These are phyloP conservation scores for Wickerhamiella australiensis DNA, from an alignment of 805 yeast genomes.

Conservation along the genomic window DNA sequence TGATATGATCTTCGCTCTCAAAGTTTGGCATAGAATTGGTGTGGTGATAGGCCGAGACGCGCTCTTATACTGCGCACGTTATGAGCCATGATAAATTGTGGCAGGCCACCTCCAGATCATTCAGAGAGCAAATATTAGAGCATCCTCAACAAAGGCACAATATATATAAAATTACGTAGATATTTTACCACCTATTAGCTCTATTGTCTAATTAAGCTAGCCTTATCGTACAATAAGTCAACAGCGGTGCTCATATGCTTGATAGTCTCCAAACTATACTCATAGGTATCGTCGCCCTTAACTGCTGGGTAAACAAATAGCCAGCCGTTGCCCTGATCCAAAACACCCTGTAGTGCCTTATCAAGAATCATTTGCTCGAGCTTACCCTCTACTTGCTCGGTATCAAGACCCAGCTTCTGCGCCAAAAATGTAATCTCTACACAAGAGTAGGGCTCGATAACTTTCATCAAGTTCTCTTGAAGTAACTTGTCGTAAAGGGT, in stretches of 20 bases:
- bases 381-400: conserved; percentile 84
- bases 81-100: too few relatives aligned
- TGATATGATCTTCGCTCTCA: not conserved
- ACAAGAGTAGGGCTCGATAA: conserved; percentile 90
- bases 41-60: too few relatives aligned
- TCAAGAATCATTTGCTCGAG: conserved; percentile 93
- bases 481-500: conserved; percentile 85
- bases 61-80: too few relatives aligned
- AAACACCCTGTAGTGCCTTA: conserved; percentile 86
- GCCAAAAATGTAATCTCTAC: conserved; percentile 90
- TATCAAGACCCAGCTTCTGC: conserved; percentile 73
- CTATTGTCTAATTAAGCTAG: conserved; percentile 43
- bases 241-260: conserved; percentile 80
- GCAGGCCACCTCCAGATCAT: too few relatives aligned
- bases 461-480: conserved; percentile 85
- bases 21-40: too few relatives aligned
- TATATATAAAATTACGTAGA: not conserved
- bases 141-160: not conserved
- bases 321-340: conserved; percentile 99
- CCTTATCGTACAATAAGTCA: conserved; percentile 86
- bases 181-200: too few relatives aligned
- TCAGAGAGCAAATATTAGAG: too few relatives aligned
- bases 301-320: conserved; percentile 83
- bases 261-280: conserved; percentile 72
- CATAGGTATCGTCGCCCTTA: conserved; percentile 75